These are phyloP conservation scores for Cytospora piceicola DNA, from an alignment of 2,329 filamentous ascomycete species.

Conservation along the genomic window DNA sequence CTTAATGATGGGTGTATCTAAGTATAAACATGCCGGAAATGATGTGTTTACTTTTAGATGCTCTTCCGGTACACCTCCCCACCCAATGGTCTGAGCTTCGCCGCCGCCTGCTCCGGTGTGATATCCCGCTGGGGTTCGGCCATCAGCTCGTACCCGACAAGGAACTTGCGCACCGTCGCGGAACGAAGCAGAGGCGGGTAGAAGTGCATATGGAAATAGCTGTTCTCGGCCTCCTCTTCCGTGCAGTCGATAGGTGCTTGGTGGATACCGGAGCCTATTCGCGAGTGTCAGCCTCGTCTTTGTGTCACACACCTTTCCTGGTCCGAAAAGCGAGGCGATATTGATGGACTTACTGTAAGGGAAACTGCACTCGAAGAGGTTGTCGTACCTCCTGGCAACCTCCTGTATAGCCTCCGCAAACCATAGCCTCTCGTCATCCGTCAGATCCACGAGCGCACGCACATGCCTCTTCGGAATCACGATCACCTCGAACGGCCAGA, in stretches of 20 bases:
- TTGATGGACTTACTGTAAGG: slow-evolving; percentile 74
- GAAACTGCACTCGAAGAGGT: slow-evolving; percentile 94
- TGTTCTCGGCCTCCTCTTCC: slow-evolving; percentile 80
- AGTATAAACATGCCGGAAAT: neutral
- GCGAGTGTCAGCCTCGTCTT: slow-evolving; percentile 32
- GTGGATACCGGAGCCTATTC: slow-evolving; percentile 82
- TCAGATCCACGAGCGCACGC: slow-evolving; percentile 81
- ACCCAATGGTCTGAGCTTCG: slow-evolving; percentile 72
- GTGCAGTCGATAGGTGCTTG: slow-evolving; percentile 87
- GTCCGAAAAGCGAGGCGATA: neutral
- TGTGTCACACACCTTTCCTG: neutral
- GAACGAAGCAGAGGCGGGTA: slow-evolving; percentile 92
- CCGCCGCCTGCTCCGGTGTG: slow-evolving; percentile 92
- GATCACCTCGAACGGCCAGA: slow-evolving; percentile 97
- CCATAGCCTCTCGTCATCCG: slow-evolving; percentile 67
- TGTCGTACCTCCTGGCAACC: slow-evolving; percentile 90
- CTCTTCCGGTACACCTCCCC: slow-evolving; percentile 83
- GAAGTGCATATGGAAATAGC: slow-evolving; percentile 96
- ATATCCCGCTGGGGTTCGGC: slow-evolving; percentile 98
- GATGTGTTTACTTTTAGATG: slow-evolving; percentile 38
- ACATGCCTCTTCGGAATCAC: slow-evolving; percentile 84
- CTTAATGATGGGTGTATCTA: slow-evolving; percentile 1
- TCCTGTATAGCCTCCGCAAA: slow-evolving; percentile 87
- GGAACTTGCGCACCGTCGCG: slow-evolving; percentile 92
- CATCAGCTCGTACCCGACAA: slow-evolving; percentile 96